Evolutionary conservation across 2,329 filamentous ascomycete species (phyloP).

Genomic region (Ceratocystis diversiconidia): DNA sequence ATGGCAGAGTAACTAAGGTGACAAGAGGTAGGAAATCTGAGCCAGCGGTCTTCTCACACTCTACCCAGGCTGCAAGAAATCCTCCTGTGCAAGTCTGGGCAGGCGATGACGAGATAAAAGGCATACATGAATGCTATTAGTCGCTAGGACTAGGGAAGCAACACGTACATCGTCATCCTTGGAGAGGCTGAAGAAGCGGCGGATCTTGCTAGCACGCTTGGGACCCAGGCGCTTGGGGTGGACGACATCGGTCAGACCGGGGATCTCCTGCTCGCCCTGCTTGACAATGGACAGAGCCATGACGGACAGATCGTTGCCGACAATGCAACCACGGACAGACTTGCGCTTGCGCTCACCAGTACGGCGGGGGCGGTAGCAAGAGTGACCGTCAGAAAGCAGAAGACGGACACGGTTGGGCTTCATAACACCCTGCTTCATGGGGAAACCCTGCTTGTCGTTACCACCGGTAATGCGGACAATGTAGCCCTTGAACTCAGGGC

Average conservation of each 20-base stretch:
- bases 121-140: conserved; percentile 21
- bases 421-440: conserved; percentile 99
- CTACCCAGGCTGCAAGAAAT: conserved; percentile 36
- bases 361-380: conserved; percentile 97
- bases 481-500: conserved; percentile 99
- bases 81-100: conserved; percentile 38
- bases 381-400: conserved; percentile 90
- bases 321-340: conserved; percentile 97
- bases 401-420: conserved; percentile 97
- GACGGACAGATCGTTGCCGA: conserved; percentile 87
- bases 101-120: conserved; percentile 53
- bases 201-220: conserved; percentile 99
- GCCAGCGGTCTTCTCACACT: conserved; percentile 39
- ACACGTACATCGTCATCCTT: conserved; percentile 99
- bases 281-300: conserved; percentile 92
- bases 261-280: conserved; percentile 89
- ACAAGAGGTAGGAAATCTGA: conserved; percentile 14
- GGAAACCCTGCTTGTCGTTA: conserved; percentile 99
- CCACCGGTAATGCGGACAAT: conserved; percentile 98
- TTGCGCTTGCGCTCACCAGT: conserved; percentile 99
- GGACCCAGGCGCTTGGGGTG: conserved; percentile 98
- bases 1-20: background rate
- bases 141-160: conserved; percentile 29
- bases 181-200: conserved; percentile 98
- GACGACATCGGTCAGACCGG: conserved; percentile 92